Conservation (phyloP, 2,329 filamentous ascomycete genomes). For the Calcarisporium arbuscula region DNA sequence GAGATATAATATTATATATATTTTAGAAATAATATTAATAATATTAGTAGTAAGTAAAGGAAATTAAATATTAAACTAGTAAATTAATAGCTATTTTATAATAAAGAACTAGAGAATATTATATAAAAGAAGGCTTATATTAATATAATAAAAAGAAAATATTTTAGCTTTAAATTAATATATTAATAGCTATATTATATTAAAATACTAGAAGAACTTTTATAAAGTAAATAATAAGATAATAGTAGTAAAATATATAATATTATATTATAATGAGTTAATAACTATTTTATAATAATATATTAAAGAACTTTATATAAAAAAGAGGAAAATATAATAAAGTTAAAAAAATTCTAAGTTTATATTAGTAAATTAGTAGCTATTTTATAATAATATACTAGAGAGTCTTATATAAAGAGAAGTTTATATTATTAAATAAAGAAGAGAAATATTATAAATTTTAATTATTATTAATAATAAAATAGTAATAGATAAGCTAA, state of each 20-base stretch:
- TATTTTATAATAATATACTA: background rate
- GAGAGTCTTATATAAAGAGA: no score
- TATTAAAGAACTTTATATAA: background rate
- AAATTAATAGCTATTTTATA: no score
- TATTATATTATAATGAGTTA: background rate
- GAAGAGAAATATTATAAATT: background rate
- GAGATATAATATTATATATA: no score
- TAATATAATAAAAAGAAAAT: no score
- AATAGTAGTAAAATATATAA: background rate
- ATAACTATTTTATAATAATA: background rate
- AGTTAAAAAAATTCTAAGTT: background rate
- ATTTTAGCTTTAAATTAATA: no score
- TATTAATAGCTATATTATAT: no score
- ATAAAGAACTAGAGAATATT: no score
- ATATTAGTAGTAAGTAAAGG: no score
- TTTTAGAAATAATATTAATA: no score
- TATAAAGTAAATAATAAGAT: background rate
- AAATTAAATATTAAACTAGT: no score
- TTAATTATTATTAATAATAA: background rate
- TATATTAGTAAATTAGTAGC: background rate
- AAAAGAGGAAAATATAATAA: background rate
- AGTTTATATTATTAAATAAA: no score
- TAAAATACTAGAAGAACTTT: background rate
- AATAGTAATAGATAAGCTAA: background rate
- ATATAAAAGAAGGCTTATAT: no score